Evolutionary conservation across 805 yeast species (phyloP), one percentile per base, ranked within the genome.

Genomic region (Kodamaea kaohsiungensis): DNA sequence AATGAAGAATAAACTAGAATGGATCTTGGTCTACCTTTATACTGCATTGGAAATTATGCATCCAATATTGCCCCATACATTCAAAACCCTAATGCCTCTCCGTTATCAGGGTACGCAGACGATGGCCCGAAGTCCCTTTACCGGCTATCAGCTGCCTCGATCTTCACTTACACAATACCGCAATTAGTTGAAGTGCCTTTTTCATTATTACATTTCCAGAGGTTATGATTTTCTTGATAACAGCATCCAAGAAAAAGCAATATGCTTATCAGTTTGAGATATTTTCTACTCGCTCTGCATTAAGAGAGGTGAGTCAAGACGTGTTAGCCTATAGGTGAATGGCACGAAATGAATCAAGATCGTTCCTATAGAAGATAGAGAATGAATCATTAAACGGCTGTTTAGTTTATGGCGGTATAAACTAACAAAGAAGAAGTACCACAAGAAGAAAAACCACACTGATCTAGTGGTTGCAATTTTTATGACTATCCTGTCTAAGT

Each of bases 81-180:
- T 40, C 45, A 40, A 40, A 40, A 40, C 45, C 45, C 18, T 16
- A 22, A 40, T 40, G 19, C 45, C 45, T 40, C 17, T n/a, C 45
- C 17, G 17, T 16, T 40, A 38, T 15, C 16, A 38, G 18, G 42
- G 18, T 22, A 40, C 17, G 19, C 22, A 19, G 35, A 19, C 45
- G 45, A 19, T 40, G 45, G 45, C 25, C 45, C 45, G 45, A 40
- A 40, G 19, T 16, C 45, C 45, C 25, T 17, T 19, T 40, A 19
- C 45, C 17, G 35, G 35, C 35, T 30, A 30, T 30, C 35, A 30
- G 35, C 35, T 30, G 35, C 35, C 35, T 12, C 3, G 35, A 30
- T 30, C 35, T 30, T 30, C 35, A 5, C 10, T 30, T 30, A 12
- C 35, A 30, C 35, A 30, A 30, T 22, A 22, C 3, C 25, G 3